phyloP scores from a whole-genome alignment of 2,329 filamentous ascomycete species.

The Dactylellina drechsleri region DNA sequence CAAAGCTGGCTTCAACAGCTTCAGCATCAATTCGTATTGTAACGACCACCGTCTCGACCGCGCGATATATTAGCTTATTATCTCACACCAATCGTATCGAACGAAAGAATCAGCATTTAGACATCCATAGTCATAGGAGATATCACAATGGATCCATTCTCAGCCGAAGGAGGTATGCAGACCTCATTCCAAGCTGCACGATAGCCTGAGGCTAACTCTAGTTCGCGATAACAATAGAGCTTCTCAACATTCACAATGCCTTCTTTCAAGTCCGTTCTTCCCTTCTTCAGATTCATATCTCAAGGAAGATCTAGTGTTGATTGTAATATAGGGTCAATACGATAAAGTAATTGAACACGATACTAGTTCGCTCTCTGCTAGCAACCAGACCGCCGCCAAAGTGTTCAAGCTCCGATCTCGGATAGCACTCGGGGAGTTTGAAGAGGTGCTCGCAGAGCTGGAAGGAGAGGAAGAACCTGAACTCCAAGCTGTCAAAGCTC shows the following conservation, averaged over 20 bases:
- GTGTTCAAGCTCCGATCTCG: constrained; percentile 83
- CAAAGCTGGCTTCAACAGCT: constrained; percentile 55
- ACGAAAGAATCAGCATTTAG: background rate
- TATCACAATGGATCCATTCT: constrained; percentile 73
- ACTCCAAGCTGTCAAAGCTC: constrained; percentile 77
- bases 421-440: constrained; percentile 81
- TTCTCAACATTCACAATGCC: constrained; percentile 76
- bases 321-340: constrained; percentile 75
- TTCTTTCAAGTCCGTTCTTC: constrained; percentile 68
- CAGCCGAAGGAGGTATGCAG: constrained; percentile 69
- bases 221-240: constrained; percentile 63
- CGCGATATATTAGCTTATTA: background rate
- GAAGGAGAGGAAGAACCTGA: constrained; percentile 75
- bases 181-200: background rate
- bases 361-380: constrained; percentile 77
- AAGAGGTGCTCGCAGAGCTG: constrained; percentile 76
- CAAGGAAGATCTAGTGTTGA: constrained; percentile 60
- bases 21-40: constrained; percentile 12
- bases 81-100: background rate
- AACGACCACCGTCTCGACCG: background rate
- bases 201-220: constrained; percentile 21
- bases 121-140: constrained; percentile 5
- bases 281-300: background rate
- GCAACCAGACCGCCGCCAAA: constrained; percentile 79
- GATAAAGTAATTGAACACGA: constrained; percentile 86